Evolutionary conservation across 257 asterid species (phyloP), one percentile per base, ranked within the genome.

Genomic region (Catharanthus roseus): DNA sequence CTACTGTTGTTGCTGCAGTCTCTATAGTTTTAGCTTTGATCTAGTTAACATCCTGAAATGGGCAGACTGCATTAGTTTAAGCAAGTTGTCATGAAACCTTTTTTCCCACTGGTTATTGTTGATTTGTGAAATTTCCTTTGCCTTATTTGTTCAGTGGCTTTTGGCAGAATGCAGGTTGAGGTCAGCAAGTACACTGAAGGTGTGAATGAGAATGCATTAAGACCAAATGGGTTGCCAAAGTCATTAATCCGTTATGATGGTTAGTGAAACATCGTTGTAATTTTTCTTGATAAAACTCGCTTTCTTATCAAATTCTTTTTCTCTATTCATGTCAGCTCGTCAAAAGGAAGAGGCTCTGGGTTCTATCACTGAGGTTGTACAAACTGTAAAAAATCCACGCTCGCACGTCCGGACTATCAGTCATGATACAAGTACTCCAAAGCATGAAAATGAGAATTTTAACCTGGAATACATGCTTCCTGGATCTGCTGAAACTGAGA

Each of bases 121-220:
- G n/a, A n/a, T n/a, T 18, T 29, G 6, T 23, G 45, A 47, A 44
- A 58, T 19, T 56, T 49, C 13, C 23, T n/a, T 16, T 1, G 38
- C 8, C 61, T 71, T 38, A 53, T 33, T n/a, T 44, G 3, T 47
- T 47, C 42, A 69, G 34, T 58, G 6, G 65, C 62, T 67, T 65
- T 62, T 73, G 78, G 60, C 90, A 95, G 99, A 86, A 95, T 95
- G 99, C 99, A 95, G 90, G 97, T 95, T 68, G 99, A 95, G 85
- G 99, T 95, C 76, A 95, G 97, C 88, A 95, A 91, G 81, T 91
- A 89, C 86, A 95, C 99, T 4, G 99, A 95, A 82, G 99, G 99
- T 36, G 78, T 83, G 73, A 79, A 65, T 74, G 97, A 91, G 42
- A 89, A 84, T 73, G 93, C 90, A 69, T 54, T 91, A 41, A 78